Evolutionary conservation across 371 early-diverging fungal species (phyloP).

Genomic region (Capniomyces stellatus): DNA sequence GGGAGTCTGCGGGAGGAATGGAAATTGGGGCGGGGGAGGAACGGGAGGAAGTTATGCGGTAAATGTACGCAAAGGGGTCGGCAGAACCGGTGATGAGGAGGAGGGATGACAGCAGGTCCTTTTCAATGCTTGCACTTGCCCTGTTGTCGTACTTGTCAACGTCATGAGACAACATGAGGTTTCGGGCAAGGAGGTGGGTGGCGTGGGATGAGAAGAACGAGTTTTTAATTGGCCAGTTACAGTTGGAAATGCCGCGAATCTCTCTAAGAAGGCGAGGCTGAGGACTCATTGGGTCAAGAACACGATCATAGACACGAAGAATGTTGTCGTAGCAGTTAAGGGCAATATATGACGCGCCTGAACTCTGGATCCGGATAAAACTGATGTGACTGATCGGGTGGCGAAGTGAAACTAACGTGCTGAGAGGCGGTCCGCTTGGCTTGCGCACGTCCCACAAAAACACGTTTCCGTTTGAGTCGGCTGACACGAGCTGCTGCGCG

Average conservation of each 20-base stretch:
- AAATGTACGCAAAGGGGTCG: slow-evolving; percentile 41
- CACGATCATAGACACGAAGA: slow-evolving; percentile 20
- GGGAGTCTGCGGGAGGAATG: no score
- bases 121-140: background rate
- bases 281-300: slow-evolving; percentile 17
- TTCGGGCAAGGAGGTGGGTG: background rate
- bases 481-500: background rate
- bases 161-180: background rate
- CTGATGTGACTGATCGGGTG: slow-evolving; percentile 22
- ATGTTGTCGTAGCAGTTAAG: slow-evolving; percentile 23
- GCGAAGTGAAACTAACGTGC: background rate
- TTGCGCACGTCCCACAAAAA: slow-evolving; percentile 25
- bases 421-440: slow-evolving; percentile 12
- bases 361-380: slow-evolving; percentile 15
- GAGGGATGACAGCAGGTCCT: slow-evolving; percentile 21
- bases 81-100: slow-evolving; percentile 38
- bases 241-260: slow-evolving; percentile 18
- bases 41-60: slow-evolving; percentile 25
- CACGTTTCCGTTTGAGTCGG: slow-evolving; percentile 23
- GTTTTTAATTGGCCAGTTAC: slow-evolving; percentile 51
- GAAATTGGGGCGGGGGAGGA: slow-evolving; percentile 10
- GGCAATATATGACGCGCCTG: slow-evolving; percentile 24
- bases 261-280: slow-evolving; percentile 24
- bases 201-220: slow-evolving; percentile 26
- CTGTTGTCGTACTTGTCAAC: background rate